Evolutionary conservation across 2,329 filamentous ascomycete genomes (phyloP).

Genomic region (Penicillium rolfsii): DNA sequence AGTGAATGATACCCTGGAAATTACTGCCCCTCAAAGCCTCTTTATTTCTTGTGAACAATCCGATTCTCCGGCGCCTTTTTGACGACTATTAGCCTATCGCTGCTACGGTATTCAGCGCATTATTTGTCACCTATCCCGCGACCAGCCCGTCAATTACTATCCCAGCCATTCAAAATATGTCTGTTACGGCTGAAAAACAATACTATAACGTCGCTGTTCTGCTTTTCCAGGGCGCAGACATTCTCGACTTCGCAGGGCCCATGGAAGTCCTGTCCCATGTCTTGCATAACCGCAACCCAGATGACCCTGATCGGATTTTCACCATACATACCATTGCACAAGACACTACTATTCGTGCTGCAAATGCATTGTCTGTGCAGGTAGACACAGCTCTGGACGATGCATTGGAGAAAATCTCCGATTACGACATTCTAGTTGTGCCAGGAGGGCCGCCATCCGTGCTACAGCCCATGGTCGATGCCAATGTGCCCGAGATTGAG

Average conservation of each 20-base stretch:
- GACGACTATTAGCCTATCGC: neutral
- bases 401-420: slow-evolving; percentile 30
- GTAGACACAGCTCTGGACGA: slow-evolving; percentile 38
- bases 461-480: slow-evolving; percentile 31
- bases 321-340: slow-evolving; percentile 40
- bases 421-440: slow-evolving; percentile 46
- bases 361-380: slow-evolving; percentile 33
- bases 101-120: neutral
- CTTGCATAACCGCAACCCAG: slow-evolving; percentile 32
- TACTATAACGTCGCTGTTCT: slow-evolving; percentile 45
- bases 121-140: neutral
- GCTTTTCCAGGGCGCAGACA: slow-evolving; percentile 43
- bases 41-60: neutral
- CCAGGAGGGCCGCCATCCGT: slow-evolving; percentile 39
- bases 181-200: slow-evolving; percentile 15
- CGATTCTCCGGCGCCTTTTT: neutral
- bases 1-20: neutral
- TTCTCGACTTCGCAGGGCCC: slow-evolving; percentile 49
- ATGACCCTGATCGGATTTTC: slow-evolving; percentile 36
- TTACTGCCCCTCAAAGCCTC: neutral
- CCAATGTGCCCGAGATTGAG: slow-evolving; percentile 24
- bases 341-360: slow-evolving; percentile 29
- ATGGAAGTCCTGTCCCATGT: slow-evolving; percentile 42
- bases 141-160: neutral
- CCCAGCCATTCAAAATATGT: slow-evolving; percentile 11